Evolutionary conservation across 768 basidiomycete species (phyloP), one percentile per base, ranked within the genome.

Genomic region (Amanita molliuscula): DNA sequence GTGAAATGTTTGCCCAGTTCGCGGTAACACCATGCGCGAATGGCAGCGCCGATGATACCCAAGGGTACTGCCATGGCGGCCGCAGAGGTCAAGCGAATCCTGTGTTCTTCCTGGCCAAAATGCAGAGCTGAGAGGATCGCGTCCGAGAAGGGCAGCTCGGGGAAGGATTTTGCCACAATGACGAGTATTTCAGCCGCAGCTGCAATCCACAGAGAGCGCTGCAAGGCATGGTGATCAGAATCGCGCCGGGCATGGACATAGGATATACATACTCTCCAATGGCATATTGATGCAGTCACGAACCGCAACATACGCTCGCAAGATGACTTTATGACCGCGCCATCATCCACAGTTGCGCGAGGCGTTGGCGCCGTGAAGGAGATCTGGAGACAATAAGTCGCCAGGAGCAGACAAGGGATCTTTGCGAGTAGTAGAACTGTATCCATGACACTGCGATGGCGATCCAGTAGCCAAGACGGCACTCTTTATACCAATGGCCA

Each of bases 201-300:
- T 0, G 51, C 40, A 5, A 54, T 40, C 54, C 56, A 61, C 34
- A 63, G 59, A 26, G 43, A 31, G 3, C 29, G 21, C 64, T 65
- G 29, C 4, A 31, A 28, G n/a, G 10, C 8, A 38, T 26, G 25
- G 26, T 10, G 25, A 42, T 42, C 13, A 42, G 15, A 23, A 15
- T 15, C 20, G 21, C 20, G 37, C 9, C 9, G 21, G 5, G 4
- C 13, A 26, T 3, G 28, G 18, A 11, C n/a, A 20, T 20, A 38
- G 3, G 11, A 18, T 23, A 36, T 46, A n/a, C 29, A 18, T 20
- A 46, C 44, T 25, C 44, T 34, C 31, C 29, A 34, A 13, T 20
- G 18, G n/a, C 16, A 25, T 46, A 36, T 36, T 6, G 34, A 20
- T 5, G 44, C 29, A 4, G 16, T 36, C 2, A 36, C 9, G 20